Evolutionary conservation across 306 rosid genomes (phyloP).

Genomic region (Echinosophora koreensis): DNA sequence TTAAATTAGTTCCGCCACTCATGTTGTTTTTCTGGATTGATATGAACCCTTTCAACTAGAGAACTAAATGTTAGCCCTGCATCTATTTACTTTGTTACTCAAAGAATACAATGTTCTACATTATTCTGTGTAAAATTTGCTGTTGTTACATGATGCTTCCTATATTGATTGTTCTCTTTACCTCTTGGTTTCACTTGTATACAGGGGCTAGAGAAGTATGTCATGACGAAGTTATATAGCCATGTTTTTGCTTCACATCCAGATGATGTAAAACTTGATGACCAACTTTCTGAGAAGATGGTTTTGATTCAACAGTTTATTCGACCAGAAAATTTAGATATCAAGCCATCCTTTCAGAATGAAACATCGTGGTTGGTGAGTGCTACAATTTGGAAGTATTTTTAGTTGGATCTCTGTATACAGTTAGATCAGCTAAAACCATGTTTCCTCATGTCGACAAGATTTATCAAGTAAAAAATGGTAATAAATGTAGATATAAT

Average conservation of each 20-base stretch:
- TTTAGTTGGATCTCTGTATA: not conserved
- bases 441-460: slow-evolving; percentile 2
- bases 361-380: slow-evolving; percentile 99
- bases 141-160: slow-evolving; percentile 32
- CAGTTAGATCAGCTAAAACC: slow-evolving; percentile 11
- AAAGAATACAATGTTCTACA: slow-evolving; percentile 12
- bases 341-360: slow-evolving; percentile 78
- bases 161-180: slow-evolving; percentile 39
- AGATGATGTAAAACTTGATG: slow-evolving; percentile 82
- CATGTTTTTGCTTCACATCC: slow-evolving; percentile 92
- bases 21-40: not conserved
- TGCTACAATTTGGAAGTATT: slow-evolving; percentile 32
- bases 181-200: slow-evolving; percentile 43
- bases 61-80: slow-evolving; percentile 20
- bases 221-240: slow-evolving; percentile 93
- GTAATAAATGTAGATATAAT: slow-evolving; percentile 12
- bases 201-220: slow-evolving; percentile 99
- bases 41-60: slow-evolving; percentile 16
- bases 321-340: slow-evolving; percentile 93
- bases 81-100: slow-evolving; percentile 17
- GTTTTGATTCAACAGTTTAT: slow-evolving; percentile 88
- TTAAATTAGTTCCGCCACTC: not conserved
- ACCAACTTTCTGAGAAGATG: slow-evolving; percentile 82
- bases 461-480: slow-evolving; percentile 13
- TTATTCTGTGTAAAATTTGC: slow-evolving; percentile 13